These are phyloP conservation scores for Phytomonas sp. DNA, from an alignment of 208 protist species.

Conservation along the genomic window DNA sequence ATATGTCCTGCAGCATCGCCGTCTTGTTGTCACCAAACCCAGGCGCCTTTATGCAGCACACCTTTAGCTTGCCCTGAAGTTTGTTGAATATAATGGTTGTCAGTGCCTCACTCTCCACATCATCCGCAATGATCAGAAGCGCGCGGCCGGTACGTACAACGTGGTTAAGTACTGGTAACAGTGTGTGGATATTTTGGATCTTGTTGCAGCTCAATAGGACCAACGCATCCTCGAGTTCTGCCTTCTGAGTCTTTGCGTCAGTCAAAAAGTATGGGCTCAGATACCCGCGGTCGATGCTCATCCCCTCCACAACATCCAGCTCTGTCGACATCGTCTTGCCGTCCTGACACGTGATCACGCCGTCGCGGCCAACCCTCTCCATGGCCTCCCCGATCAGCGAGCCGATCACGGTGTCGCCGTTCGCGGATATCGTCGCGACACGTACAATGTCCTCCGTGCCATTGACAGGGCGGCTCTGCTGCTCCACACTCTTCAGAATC, in stretches of 20 bases:
- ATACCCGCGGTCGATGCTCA: constrained; percentile 97
- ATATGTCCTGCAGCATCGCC: constrained; percentile 97
- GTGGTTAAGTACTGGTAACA: constrained; percentile 91
- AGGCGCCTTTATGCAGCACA: constrained; percentile 95
- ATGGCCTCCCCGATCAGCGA: constrained; percentile 97
- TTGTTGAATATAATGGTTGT: constrained; percentile 87
- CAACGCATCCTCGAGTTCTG: constrained; percentile 93
- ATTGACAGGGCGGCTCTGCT: constrained; percentile 89
- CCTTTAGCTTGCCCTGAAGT: constrained; percentile 81
- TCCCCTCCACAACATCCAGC: constrained; percentile 97
- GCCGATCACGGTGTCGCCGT: constrained; percentile 97
- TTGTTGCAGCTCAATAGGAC: constrained; percentile 96
- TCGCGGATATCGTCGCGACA: constrained; percentile 99
- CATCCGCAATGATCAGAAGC: constrained; percentile 98
- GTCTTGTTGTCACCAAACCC: constrained; percentile 99
- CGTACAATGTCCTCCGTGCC: constrained; percentile 94
- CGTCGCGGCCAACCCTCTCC: constrained; percentile 98
- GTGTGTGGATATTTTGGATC: constrained; percentile 84
- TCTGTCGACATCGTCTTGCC: constrained; percentile 97
- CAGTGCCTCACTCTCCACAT: constrained; percentile 97
- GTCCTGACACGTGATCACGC: constrained; percentile 98
- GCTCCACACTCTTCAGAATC: constrained; percentile 84
- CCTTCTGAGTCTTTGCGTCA: constrained; percentile 94
- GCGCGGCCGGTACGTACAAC: constrained; percentile 74
- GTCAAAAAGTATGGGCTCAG: constrained; percentile 99